These are phyloP conservation scores for Chrysoporthe deuterocubensis DNA, from an alignment of 2,329 filamentous ascomycete species.

Conservation along the genomic window DNA sequence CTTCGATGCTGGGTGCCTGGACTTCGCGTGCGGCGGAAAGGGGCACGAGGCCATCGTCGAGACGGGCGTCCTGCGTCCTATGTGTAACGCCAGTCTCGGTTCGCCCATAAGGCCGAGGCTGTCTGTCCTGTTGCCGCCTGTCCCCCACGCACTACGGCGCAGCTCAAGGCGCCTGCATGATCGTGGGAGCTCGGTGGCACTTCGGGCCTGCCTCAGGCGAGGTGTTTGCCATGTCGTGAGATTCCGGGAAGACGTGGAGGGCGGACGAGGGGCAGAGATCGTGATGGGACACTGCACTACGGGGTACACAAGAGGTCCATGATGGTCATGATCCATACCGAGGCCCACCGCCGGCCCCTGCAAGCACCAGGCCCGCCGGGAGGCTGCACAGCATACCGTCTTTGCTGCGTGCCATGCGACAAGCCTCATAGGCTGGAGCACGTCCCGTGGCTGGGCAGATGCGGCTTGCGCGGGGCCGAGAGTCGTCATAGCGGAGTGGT, in stretches of 20 bases:
- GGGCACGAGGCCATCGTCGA: background rate
- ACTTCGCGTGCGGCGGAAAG: background rate
- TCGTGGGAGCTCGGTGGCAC: background rate
- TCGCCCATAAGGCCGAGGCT: background rate
- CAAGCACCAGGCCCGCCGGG: background rate
- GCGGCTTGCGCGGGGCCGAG: background rate
- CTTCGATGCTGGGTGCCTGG: background rate
- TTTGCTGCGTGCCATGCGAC: background rate
- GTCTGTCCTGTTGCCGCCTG: background rate
- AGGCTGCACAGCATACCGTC: too few species aligned
- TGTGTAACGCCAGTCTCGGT: background rate
- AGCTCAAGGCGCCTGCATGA: background rate
- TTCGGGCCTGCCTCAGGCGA: background rate
- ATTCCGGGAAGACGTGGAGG: background rate
- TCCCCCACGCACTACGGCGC: background rate
- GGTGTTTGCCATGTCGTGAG: background rate
- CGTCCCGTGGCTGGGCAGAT: slow-evolving; percentile 3
- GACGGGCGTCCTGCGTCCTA: background rate
- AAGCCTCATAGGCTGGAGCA: background rate
- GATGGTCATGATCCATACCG: background rate
- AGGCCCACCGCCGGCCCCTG: background rate
- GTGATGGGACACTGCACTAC: background rate
- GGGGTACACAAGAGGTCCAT: background rate
- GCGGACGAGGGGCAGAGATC: background rate
- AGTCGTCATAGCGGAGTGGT: slow-evolving; percentile 9